Conservation (phyloP, 306 rosid species). For the Spatholobus suberectus region DNA sequence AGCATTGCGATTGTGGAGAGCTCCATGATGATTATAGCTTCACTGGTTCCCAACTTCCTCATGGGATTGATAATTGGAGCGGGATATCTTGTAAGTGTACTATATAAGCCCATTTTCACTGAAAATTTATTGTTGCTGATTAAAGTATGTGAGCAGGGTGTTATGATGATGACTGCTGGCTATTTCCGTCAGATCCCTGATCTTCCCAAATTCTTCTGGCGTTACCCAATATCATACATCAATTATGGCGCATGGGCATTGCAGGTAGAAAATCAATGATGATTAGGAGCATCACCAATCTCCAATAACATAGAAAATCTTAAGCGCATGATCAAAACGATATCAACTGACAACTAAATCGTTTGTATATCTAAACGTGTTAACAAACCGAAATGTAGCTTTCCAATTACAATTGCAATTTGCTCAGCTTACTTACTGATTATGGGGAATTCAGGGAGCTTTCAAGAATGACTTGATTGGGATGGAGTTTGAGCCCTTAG, state of each 20-base stretch:
- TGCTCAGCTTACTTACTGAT: constrained; percentile 12
- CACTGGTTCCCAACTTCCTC: too few species aligned
- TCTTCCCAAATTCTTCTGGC: too few species aligned
- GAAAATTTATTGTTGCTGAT: background rate
- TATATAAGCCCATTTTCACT: background rate
- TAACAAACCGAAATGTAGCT: too few species aligned
- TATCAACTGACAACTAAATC: too few species aligned
- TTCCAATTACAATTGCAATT: background rate
- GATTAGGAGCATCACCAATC: background rate
- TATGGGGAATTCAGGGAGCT: constrained; percentile 66
- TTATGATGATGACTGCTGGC: constrained; percentile 94
- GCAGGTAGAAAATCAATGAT: too few species aligned
- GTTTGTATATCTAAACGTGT: too few species aligned
- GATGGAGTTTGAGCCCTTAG: constrained; percentile 76
- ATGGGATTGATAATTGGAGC: too few species aligned
- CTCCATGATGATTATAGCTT: too few species aligned
- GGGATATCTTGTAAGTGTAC: too few species aligned
- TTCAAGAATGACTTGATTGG: constrained; percentile 86
- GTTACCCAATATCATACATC: constrained; percentile 81
- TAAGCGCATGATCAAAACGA: too few species aligned
- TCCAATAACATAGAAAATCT: background rate
- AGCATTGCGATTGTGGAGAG: too few species aligned
- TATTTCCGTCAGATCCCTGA: constrained; percentile 70
- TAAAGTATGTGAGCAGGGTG: constrained; percentile 56
- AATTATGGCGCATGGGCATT: constrained; percentile 88